Evolutionary conservation across 305 asterid species (phyloP), one percentile per base, ranked within the genome.

Genomic region (Stenogyne calaminthoides): DNA sequence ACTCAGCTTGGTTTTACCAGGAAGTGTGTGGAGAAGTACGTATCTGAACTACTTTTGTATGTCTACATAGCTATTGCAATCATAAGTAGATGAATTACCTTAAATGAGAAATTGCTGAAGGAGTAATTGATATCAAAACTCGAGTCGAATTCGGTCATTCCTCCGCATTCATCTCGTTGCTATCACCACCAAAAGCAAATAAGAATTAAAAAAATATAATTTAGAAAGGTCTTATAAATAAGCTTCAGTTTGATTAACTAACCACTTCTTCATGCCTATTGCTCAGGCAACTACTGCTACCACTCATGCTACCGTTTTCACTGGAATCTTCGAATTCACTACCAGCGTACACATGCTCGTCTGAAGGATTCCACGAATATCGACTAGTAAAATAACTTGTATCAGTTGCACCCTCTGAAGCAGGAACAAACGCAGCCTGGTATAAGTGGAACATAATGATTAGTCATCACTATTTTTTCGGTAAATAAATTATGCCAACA

Each of bases 361-460:
- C 97, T 16, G 99, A 90, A 69, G 96, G 81, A 64, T 95, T 92
- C 99, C 99, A 95, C 7, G 98, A 85, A 83, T 74, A 91, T 46
- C 99, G 96, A 72, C 99, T 95, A 11, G 96, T 92, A 72, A 95
- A 95, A 84, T 95, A 95, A 77, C 99, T 95, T 3, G 99, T 95
- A 71, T 95, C 99, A 67, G 80, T 82, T 69, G 97, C 96, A 84
- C 90, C 89, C 75, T 95, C 99, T 15, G 96, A 92, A 11, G 96
- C 84, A 73, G 99, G 99, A 72, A 95, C 92, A 75, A 95, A 95
- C 27, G 97, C 96, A 78, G 98, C 98, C 97, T 95, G 81, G 57
- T 37, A 70, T 37, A 80, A 78, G 68, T 36, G 79, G 14, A 62
- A 70, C 2, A 69, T 36, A 19, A 42, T 18, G 60, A 56, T 69